Evolutionary conservation across 805 yeast genomes (phyloP).

Genomic region (Candida ficus): DNA sequence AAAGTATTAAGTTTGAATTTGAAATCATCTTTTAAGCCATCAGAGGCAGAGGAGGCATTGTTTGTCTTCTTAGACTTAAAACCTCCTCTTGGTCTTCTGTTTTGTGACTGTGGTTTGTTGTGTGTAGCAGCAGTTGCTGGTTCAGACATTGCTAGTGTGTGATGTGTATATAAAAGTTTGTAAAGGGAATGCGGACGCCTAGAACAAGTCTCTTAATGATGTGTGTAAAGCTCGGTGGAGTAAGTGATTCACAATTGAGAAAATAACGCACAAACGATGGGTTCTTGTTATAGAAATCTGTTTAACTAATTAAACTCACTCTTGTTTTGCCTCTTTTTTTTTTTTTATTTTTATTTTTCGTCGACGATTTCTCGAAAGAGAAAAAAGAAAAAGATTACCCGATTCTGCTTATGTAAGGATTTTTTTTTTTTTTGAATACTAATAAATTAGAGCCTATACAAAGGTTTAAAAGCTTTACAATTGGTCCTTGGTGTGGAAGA

Average conservation of each 20-base stretch:
- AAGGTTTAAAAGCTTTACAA: too few relatives aligned
- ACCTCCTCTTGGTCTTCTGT: constrained; percentile 26
- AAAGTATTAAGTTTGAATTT: constrained; percentile 48
- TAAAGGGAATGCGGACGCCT: too few relatives aligned
- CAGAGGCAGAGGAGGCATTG: constrained; percentile 10
- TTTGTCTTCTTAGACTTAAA: constrained; percentile 42
- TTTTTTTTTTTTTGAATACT: background rate
- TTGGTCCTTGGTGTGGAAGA: constrained; percentile 78
- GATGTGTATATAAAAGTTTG: too few relatives aligned
- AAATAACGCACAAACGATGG: background rate
- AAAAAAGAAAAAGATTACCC: constrained; percentile 2
- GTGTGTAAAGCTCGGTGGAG: too few relatives aligned
- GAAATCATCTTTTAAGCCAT: constrained; percentile 27
- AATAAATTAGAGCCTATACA: too few relatives aligned
- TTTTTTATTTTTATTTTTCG: constrained; percentile 1
- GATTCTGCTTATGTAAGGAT: background rate
- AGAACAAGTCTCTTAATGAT: constrained; percentile 3
- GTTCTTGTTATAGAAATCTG: background rate
- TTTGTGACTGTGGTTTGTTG: constrained; percentile 10
- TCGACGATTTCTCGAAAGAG: too few relatives aligned
- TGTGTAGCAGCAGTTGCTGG: constrained; percentile 6
- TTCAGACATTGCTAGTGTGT: constrained; percentile 9
- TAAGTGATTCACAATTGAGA: background rate
- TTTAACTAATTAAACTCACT: too few relatives aligned
- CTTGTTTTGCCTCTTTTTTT: constrained; percentile 4